Evolutionary conservation across 257 asterid species (phyloP).

Genomic region (Vinca minor): DNA sequence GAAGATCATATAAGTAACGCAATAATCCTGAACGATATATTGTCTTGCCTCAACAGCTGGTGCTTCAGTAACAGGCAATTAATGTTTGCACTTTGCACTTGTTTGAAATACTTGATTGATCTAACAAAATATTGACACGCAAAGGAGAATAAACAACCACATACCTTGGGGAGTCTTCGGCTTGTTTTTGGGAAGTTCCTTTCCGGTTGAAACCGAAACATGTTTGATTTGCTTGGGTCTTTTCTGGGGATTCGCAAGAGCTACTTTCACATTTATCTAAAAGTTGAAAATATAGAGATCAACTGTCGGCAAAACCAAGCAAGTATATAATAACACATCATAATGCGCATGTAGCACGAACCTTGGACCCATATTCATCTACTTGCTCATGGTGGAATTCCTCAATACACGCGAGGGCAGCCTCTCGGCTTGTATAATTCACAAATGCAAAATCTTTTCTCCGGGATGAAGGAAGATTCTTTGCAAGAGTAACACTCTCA

Average conservation of each 20-base stretch:
- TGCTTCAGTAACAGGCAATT: not conserved
- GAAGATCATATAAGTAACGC: not conserved
- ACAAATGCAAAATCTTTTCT: conserved; percentile 69
- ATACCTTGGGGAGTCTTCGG: conserved; percentile 27
- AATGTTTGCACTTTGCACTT: not conserved
- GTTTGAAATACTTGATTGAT: not conserved
- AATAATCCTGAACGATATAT: not conserved
- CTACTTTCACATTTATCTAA: conserved; percentile 46
- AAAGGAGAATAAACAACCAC: conserved; percentile 18
- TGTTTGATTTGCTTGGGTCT: conserved; percentile 33
- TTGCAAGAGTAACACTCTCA: conserved; percentile 52
- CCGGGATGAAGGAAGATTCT: conserved; percentile 42
- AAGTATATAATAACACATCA: conserved; percentile 1
- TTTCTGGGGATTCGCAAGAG: conserved; percentile 49
- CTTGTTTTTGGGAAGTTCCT: conserved; percentile 29
- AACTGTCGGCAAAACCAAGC: conserved; percentile 11
- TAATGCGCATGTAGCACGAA: conserved; percentile 14
- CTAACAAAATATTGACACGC: not conserved
- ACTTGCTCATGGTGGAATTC: conserved; percentile 33
- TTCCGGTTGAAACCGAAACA: conserved; percentile 19
- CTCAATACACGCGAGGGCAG: conserved; percentile 62
- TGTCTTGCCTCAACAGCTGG: not conserved
- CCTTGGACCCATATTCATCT: conserved; percentile 42
- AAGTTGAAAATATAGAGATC: conserved; percentile 17
- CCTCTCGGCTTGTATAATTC: conserved; percentile 47